Base-by-base conservation (phyloP, 768 basidiomycete genomes). In the Boletus eberwhitei region DNA sequence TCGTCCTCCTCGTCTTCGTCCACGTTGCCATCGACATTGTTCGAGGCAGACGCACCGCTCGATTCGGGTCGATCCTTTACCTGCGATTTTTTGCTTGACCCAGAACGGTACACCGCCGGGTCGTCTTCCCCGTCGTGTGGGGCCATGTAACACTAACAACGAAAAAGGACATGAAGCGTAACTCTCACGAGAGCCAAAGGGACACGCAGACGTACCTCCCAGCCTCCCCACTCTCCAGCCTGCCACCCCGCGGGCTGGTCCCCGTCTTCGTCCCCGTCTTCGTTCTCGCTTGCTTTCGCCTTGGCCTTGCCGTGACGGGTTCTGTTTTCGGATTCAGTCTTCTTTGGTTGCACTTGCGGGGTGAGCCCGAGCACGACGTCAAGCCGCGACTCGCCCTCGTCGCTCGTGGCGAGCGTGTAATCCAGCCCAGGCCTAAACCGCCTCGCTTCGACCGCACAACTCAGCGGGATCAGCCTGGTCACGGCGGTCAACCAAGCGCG, bases 61-160 rank as follows among this genome's bases (percentile, higher is more conserved):
- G 64, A 43, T 19, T 53, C 38, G 19, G 54, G 49, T 16, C 41
- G 48, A 24, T 63, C 60, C 41, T 62, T 67, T 24, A 45, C n/a
- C n/a, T 65, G 56, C 9, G 60, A 29, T 43, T 66, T 69, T 61
- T 71, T 78, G 65, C 78, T 78, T 38, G 75, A 71, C 17, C 78
- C 77, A 21, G 84, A 80, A 29, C 93, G 87, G 69, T 96, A 98
- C 16, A 97, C 88, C 2, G 95, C 93, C 14, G 94, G 94, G 69
- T 98, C 95, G 59, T 96, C 94, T 64, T 93, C 92, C 61, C 91
- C 93, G 58, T 95, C 87, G 59, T 96, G 93, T 39, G 92, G 90
- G 2, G 93, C 90, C 83, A 97, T 89, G 71, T 98, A 98, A 66
- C 93, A 94, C 87, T 93, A 58, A 48, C 21, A 14, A 52, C 0